These are phyloP conservation scores for Lactifluus volemus DNA, from an alignment of 768 basidiomycete species.

Conservation along the genomic window DNA sequence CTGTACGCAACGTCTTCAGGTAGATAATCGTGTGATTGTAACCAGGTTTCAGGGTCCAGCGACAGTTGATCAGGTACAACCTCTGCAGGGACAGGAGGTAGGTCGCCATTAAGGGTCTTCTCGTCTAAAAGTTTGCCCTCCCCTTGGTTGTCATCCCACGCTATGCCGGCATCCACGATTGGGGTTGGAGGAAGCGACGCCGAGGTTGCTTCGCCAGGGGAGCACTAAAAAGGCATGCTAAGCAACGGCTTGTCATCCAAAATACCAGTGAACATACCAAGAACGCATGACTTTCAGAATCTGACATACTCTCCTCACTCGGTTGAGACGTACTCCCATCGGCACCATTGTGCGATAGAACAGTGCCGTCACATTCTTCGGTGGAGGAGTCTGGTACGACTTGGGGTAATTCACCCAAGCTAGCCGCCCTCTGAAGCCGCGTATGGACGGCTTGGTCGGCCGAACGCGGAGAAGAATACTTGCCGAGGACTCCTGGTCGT, in stretches of 20 bases:
- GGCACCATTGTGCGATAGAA: neutral
- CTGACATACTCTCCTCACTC: neutral
- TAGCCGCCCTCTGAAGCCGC: conserved; percentile 29
- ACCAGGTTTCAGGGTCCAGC: conserved; percentile 42
- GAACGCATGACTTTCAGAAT: neutral
- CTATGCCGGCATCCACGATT: conserved; percentile 50
- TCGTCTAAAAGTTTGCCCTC: conserved; percentile 38
- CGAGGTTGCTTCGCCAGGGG: conserved; percentile 33
- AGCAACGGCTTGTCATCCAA: neutral
- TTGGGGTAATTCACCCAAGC: conserved; percentile 25
- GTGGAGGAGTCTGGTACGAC: neutral
- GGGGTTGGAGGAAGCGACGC: conserved; percentile 37
- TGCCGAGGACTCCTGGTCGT: conserved; percentile 43
- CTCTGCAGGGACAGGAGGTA: conserved; percentile 40
- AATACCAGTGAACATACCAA: neutral
- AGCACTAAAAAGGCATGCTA: neutral
- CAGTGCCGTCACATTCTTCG: neutral
- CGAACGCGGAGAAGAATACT: conserved; percentile 38
- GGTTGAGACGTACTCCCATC: neutral
- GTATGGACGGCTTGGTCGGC: conserved; percentile 30
- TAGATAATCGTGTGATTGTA: conserved; percentile 69
- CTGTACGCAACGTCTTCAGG: conserved; percentile 85
- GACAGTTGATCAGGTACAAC: conserved; percentile 22
- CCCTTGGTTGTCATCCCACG: conserved; percentile 46
- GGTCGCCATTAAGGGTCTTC: conserved; percentile 44